These are phyloP conservation scores for Sarcomyxa edulis DNA, from an alignment of 768 basidiomycete species.

Conservation along the genomic window DNA sequence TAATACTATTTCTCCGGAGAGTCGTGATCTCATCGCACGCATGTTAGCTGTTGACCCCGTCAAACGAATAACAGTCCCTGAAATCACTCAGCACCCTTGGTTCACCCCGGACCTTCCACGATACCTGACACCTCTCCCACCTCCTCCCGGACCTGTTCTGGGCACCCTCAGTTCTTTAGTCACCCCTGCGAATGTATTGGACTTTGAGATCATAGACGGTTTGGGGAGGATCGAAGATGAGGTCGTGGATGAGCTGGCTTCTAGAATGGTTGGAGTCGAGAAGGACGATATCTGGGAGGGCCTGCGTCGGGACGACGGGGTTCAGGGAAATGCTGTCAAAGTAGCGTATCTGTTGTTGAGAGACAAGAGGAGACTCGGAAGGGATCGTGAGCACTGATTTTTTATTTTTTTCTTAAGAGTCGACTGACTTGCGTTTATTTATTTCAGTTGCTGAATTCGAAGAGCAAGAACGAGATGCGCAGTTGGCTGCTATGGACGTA, in stretches of 20 bases:
- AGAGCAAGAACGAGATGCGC: slow-evolving; percentile 82
- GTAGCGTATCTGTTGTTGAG: slow-evolving; percentile 93
- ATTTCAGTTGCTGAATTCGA: slow-evolving; percentile 73
- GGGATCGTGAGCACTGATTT: slow-evolving; percentile 60
- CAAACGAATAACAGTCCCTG: slow-evolving; percentile 89
- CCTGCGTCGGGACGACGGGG: slow-evolving; percentile 76
- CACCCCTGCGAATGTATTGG: slow-evolving; percentile 57
- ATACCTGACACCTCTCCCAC: slow-evolving; percentile 83
- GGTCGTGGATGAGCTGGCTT: slow-evolving; percentile 77
- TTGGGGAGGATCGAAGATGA: slow-evolving; percentile 90
- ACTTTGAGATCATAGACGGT: slow-evolving; percentile 87
- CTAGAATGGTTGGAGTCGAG: slow-evolving; percentile 66
- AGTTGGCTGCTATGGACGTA: slow-evolving; percentile 77
- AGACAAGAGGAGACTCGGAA: slow-evolving; percentile 80
- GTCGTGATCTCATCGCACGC: slow-evolving; percentile 69
- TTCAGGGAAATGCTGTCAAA: slow-evolving; percentile 88
- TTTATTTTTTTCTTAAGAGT: background rate
- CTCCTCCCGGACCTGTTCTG: slow-evolving; percentile 70
- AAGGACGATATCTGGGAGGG: slow-evolving; percentile 88
- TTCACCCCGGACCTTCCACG: slow-evolving; percentile 81
- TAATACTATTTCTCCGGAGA: slow-evolving; percentile 71
- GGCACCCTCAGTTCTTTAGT: slow-evolving; percentile 72
- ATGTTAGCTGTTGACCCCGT: slow-evolving; percentile 96
- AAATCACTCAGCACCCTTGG: slow-evolving; percentile 89
- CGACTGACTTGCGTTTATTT: no score